Evolutionary conservation across 345 rosid species (phyloP), one percentile per base, ranked within the genome.

Genomic region (Citrus glauca): DNA sequence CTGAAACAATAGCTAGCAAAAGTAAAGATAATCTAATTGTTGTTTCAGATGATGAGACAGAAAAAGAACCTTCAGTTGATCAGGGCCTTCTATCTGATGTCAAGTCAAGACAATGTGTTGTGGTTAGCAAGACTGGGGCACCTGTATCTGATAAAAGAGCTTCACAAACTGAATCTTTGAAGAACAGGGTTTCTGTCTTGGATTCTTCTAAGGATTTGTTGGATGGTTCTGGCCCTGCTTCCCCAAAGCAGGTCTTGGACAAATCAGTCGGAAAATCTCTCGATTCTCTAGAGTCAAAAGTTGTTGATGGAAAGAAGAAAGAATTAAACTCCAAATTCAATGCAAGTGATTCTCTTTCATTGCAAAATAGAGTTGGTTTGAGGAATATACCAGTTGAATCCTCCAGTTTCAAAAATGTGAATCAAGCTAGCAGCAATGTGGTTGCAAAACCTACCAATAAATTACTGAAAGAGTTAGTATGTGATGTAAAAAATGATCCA

Each of bases 31-130:
- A 74, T 55, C 35, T 86, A 67, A 74, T 89, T 80, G 74, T 86
- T 78, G 82, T 90, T 77, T 90, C 92, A 19, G 92, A 92, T 85
- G 92, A 92, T 61, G 97, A 85, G 82, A 73, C 64, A 45, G 91
- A 90, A 80, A 79, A 72, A 78, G 78, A 81, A 45, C 82, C 78
- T 38, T 64, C 84, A 72, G 77, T 84, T 45, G 60, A 78, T 69
- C 79, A 81, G 79, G 81, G 74, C 75, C 76, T 76, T 74, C 82
- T 65, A 81, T 77, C 91, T 42, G 40, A 24, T 66, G 24, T 24
- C 67, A 73, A 88, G 71, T 71, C 82, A 79, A 82, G 80, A 75
- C 81, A 53, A 19, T 57, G 48, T 80, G 63, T 78, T 73, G 76
- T 74, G 80, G 87, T 71, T 78, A 81, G 48, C 35, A 73, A 76